These are phyloP conservation scores for Backusella circina DNA, from an alignment of 192 early-diverging fungal species.

Conservation along the genomic window DNA sequence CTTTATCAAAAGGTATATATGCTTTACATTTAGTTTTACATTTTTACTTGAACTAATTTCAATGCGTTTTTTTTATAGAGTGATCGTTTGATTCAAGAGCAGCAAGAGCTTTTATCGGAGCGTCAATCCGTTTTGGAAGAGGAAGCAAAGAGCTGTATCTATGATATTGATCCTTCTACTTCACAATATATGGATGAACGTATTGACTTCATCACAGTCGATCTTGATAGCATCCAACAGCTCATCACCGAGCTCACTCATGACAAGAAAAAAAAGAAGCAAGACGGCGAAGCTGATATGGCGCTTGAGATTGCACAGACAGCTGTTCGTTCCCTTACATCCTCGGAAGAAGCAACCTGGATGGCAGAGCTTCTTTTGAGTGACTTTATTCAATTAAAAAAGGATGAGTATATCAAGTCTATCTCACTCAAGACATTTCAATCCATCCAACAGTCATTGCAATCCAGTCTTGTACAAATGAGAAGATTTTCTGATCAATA, in stretches of 20 bases:
- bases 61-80: background rate
- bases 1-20: conserved; percentile 2
- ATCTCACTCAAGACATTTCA: background rate
- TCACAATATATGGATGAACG: conserved; percentile 34
- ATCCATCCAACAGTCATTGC: background rate
- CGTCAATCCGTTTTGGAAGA: conserved; percentile 10
- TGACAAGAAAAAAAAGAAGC: background rate
- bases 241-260: background rate
- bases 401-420: background rate
- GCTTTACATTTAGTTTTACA: background rate
- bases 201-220: conserved; percentile 17
- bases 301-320: conserved; percentile 11
- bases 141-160: background rate
- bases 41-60: background rate
- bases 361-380: background rate
- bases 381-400: background rate
- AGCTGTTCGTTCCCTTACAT: background rate
- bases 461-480: conserved; percentile 2
- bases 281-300: background rate
- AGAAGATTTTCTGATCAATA: conserved; percentile 6
- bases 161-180: background rate
- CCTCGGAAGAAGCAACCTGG: background rate
- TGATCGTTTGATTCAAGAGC: conserved; percentile 11
- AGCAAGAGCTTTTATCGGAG: conserved; percentile 20
- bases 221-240: conserved; percentile 7